Conservation (phyloP, 805 yeast species). For the Candida piceae region DNA sequence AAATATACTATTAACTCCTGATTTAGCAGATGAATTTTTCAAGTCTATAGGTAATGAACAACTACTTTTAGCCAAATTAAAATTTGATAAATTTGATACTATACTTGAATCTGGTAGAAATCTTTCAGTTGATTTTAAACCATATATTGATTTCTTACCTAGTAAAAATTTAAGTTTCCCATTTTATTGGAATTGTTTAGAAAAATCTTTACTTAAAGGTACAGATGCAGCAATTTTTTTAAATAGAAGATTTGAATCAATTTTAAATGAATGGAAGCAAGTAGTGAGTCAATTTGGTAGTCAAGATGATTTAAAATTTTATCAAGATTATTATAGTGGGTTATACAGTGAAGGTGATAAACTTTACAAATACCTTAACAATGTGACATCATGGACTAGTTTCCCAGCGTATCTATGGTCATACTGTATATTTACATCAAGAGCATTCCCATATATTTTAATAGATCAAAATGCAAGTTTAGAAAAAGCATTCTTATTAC, state of each 20-base stretch:
- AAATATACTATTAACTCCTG: constrained; percentile 33
- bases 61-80: constrained; percentile 37
- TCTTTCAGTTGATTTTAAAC: constrained; percentile 28
- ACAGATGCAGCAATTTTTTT: constrained; percentile 64
- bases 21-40: constrained; percentile 29
- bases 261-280: constrained; percentile 58
- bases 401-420: constrained; percentile 77
- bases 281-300: no score
- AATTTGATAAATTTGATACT: constrained; percentile 28
- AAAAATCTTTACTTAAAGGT: constrained; percentile 49
- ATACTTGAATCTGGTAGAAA: constrained; percentile 7
- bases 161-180: constrained; percentile 49
- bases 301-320: constrained; percentile 25
- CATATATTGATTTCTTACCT: constrained; percentile 50
- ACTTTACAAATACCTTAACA: neutral
- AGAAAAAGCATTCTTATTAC: constrained; percentile 63
- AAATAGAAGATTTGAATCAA: constrained; percentile 36
- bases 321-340: constrained; percentile 18
- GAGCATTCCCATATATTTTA: constrained; percentile 78
- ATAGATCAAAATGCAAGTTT: constrained; percentile 25
- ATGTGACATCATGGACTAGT: constrained; percentile 46
- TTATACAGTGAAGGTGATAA: neutral
- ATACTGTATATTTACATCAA: constrained; percentile 57
- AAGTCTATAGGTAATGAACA: constrained; percentile 27
- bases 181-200: constrained; percentile 54